Conservation (phyloP, 148 eudicot species). For the Chenopodium berlandieri region DNA sequence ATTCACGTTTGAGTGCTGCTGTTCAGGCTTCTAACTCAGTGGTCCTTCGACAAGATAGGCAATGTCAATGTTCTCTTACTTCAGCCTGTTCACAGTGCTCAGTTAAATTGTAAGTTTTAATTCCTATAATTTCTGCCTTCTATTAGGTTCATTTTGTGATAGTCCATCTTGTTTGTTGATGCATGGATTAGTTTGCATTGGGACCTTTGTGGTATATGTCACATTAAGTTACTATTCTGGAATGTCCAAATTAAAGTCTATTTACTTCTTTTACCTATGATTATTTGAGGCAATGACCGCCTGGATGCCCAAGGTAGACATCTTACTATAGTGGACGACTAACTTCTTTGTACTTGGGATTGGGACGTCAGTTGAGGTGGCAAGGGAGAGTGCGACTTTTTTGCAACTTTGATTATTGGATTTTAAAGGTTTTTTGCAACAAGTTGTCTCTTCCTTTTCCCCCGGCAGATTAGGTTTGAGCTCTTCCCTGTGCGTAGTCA, state of each 20-base stretch:
- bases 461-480: conserved; percentile 16
- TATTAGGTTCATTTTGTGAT: background rate
- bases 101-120: background rate
- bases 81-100: background rate
- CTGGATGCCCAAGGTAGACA: background rate
- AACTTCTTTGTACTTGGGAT: background rate
- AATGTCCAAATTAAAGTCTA: background rate
- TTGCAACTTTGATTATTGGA: background rate
- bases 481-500: background rate
- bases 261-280: no score
- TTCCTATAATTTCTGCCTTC: background rate
- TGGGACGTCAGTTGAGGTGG: background rate
- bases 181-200: background rate
- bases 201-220: background rate
- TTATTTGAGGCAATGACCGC: no score
- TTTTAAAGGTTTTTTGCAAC: background rate
- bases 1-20: no score
- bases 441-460: conserved; percentile 2
- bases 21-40: no score
- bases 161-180: background rate
- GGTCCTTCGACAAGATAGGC: no score
- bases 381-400: background rate
- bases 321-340: background rate
- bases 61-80: no score
- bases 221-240: background rate